Conservation (phyloP, 2,329 filamentous ascomycete species). For the Pezicula neosporulosa region DNA sequence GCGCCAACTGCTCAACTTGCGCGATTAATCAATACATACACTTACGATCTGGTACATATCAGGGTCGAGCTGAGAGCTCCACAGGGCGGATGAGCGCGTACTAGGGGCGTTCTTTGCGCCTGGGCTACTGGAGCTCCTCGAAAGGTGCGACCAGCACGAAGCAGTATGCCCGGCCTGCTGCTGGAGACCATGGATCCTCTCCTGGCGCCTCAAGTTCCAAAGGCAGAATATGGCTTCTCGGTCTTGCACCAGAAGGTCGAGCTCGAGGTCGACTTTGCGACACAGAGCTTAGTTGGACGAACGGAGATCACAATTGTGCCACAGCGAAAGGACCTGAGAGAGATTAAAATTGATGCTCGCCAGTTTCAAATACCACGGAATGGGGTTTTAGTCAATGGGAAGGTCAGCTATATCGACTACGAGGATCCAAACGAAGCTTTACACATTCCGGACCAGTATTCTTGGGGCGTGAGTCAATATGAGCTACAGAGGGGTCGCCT, state of each 20-base stretch:
- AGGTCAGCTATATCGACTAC: conserved; percentile 27
- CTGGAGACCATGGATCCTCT: conserved; percentile 16
- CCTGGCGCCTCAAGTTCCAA: conserved; percentile 4
- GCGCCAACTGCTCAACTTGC: background rate
- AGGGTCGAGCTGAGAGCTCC: conserved; percentile 13
- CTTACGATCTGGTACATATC: background rate
- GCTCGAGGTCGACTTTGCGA: conserved; percentile 82
- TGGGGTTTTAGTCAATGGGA: conserved; percentile 46
- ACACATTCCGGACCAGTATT: conserved; percentile 56
- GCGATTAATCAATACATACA: background rate
- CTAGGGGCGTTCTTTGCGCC: conserved; percentile 16
- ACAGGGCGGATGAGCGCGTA: conserved; percentile 19
- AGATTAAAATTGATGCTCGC: conserved; percentile 58
- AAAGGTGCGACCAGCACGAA: conserved; percentile 1
- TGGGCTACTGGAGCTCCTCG: conserved; percentile 15
- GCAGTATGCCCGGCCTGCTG: conserved; percentile 22
- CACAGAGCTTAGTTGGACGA: conserved; percentile 70
- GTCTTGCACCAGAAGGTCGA: conserved; percentile 84
- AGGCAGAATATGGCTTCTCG: conserved; percentile 34
- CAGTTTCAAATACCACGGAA: conserved; percentile 55
- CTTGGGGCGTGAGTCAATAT: conserved; percentile 70
- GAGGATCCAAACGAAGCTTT: conserved; percentile 66
- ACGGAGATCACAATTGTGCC: conserved; percentile 73
- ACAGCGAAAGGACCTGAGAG: conserved; percentile 52
- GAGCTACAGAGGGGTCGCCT: conserved; percentile 68